Base-by-base conservation (phyloP, 148 eudicot genomes). In the Diospyros lotus region DNA sequence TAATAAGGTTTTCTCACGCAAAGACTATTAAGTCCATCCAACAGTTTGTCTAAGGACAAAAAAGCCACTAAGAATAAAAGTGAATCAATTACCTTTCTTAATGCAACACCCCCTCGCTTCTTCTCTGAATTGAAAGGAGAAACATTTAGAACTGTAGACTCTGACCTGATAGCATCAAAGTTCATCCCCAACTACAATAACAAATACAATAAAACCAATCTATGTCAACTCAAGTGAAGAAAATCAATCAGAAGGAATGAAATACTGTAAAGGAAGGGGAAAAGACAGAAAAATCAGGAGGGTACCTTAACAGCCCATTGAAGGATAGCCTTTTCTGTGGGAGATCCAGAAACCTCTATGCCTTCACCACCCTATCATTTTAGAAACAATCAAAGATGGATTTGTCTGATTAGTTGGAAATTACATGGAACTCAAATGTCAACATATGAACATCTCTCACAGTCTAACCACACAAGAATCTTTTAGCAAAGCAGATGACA, bases 61-160 rank as follows among this genome's bases (percentile, higher is more conserved):
- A 69, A 52, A 17, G 52, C 18, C 55, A 70, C 12, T 50, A 68
- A 12, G 3, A 53, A 66, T 2, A 66, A 15, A 14, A 54, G 46
- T 10, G 18, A 68, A 76, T 71, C 41, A 66, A 68, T 83, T 88
- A 91, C 98, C 95, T 77, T 81, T 80, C 79, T 84, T 72, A 94
- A 51, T 66, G 97, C 98, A 77, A 94, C 87, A 80, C 98, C 98
- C 12, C 97, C 98, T 80, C 91, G 80, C 81, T 94, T 94, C 75
- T 91, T 94, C 81, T 86, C 89, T 13, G 98, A 94, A 76, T 91
- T 94, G 80, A 94, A 94, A 61, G 98, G 97, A 74, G 84, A 89
- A 58, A 87, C 98, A 80, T 91, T 88, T 55, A 94, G 85, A 77
- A 86, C 60, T 14, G 81, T 82, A 56, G 93, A 87, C 81, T 90